phyloP scores from a whole-genome alignment of 2,329 filamentous ascomycete genomes.

The Diaporthe australafricana region DNA sequence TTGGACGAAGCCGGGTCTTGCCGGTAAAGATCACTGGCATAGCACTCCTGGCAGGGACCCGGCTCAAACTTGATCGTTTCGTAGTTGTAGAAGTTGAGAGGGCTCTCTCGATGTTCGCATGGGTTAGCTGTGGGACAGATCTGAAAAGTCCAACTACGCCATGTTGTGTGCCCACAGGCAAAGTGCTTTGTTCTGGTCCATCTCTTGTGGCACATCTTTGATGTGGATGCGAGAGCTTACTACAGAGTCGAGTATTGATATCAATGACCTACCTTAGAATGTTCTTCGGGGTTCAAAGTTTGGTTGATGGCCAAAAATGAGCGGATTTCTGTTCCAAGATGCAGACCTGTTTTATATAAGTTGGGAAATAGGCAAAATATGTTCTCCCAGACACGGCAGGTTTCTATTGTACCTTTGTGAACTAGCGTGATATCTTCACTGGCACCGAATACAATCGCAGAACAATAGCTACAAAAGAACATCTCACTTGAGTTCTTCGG shows the following conservation, averaged over 20 bases:
- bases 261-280: neutral
- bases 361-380: too few species aligned
- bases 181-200: neutral
- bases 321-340: neutral
- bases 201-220: neutral
- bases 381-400: too few species aligned
- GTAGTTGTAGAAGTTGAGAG: neutral
- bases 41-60: neutral
- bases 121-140: neutral
- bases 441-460: too few species aligned
- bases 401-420: too few species aligned
- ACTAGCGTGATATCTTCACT: too few species aligned
- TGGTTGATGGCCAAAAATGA: neutral
- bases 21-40: neutral
- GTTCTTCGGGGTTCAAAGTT: neutral
- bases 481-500: too few species aligned
- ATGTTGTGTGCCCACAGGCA: neutral
- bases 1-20: neutral
- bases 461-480: too few species aligned
- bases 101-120: neutral
- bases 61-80: neutral
- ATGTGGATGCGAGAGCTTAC: too few species aligned
- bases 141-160: neutral
- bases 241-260: too few species aligned
- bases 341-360: too few species aligned